phyloP scores from a whole-genome alignment of 139 green algal genomes.

The Nannochloris sp. region DNA sequence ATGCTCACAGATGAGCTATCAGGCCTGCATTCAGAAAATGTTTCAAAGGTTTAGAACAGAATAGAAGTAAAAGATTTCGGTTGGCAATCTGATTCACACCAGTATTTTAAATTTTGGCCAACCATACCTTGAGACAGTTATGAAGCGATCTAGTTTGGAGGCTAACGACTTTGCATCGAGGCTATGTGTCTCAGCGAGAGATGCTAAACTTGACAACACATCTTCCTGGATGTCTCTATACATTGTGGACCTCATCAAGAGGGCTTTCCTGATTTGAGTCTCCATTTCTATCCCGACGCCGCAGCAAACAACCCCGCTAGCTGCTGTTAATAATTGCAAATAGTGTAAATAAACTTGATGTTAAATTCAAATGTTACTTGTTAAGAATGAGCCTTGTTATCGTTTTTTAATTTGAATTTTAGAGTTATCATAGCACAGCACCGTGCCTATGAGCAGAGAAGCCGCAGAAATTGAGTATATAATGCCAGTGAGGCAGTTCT shows the following conservation, averaged over 20 bases:
- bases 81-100: not conserved
- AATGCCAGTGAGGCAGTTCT: too few species aligned
- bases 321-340: not conserved
- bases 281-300: too few species aligned
- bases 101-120: not conserved
- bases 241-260: conserved; percentile 8
- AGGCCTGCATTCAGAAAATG: not conserved
- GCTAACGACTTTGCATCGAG: conserved; percentile 15
- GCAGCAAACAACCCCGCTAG: not conserved
- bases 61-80: not conserved
- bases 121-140: conserved; percentile 17
- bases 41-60: not conserved
- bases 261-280: not conserved
- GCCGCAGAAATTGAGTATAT: too few species aligned
- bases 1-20: not conserved
- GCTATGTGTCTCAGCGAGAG: not conserved
- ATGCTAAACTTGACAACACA: conserved; percentile 9
- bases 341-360: not conserved
- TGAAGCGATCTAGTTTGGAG: conserved; percentile 30
- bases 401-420: not conserved
- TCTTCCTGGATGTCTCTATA: conserved; percentile 12
- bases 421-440: too few species aligned
- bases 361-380: not conserved
- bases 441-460: too few species aligned
- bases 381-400: not conserved